phyloP scores from a whole-genome alignment of 2,329 filamentous ascomycete genomes.

The Penicillium decumbens region DNA sequence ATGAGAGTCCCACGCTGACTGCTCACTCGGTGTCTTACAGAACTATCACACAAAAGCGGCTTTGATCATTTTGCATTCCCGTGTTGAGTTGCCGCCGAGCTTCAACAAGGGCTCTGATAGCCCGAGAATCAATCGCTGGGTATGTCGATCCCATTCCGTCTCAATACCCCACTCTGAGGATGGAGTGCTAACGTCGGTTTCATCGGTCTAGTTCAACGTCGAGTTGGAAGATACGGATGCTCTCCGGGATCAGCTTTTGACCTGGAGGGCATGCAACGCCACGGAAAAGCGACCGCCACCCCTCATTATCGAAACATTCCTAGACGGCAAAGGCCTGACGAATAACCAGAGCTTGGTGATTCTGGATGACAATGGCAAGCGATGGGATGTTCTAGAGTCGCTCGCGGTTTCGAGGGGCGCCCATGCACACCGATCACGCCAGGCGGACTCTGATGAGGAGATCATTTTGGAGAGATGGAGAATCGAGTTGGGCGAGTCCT shows the following conservation, averaged over 20 bases:
- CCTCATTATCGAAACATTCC: slow-evolving; percentile 82
- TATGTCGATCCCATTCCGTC: slow-evolving; percentile 44
- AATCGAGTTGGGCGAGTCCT: slow-evolving; percentile 67
- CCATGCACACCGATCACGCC: slow-evolving; percentile 39
- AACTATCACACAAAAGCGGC: slow-evolving; percentile 90
- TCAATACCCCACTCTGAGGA: background rate
- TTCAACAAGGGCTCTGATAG: slow-evolving; percentile 54
- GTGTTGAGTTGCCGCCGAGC: slow-evolving; percentile 62
- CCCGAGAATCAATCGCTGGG: slow-evolving; percentile 80
- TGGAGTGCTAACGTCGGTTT: slow-evolving; percentile 1
- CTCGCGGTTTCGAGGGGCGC: slow-evolving; percentile 59
- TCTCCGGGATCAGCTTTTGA: slow-evolving; percentile 71
- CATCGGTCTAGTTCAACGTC: slow-evolving; percentile 73
- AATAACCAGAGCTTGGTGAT: slow-evolving; percentile 83
- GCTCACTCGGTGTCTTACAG: slow-evolving; percentile 45
- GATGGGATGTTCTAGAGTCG: slow-evolving; percentile 86
- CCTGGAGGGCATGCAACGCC: slow-evolving; percentile 77
- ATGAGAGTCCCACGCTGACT: background rate
- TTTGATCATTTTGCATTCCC: slow-evolving; percentile 74
- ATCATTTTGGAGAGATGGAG: slow-evolving; percentile 89
- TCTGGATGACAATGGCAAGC: slow-evolving; percentile 81
- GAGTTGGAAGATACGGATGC: slow-evolving; percentile 89
- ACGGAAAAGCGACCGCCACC: slow-evolving; percentile 73
- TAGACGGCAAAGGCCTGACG: slow-evolving; percentile 73
- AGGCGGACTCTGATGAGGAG: slow-evolving; percentile 59